These are phyloP conservation scores for Paraphaeosphaeria minitans DNA, from an alignment of 2,329 filamentous ascomycete species.

Conservation along the genomic window DNA sequence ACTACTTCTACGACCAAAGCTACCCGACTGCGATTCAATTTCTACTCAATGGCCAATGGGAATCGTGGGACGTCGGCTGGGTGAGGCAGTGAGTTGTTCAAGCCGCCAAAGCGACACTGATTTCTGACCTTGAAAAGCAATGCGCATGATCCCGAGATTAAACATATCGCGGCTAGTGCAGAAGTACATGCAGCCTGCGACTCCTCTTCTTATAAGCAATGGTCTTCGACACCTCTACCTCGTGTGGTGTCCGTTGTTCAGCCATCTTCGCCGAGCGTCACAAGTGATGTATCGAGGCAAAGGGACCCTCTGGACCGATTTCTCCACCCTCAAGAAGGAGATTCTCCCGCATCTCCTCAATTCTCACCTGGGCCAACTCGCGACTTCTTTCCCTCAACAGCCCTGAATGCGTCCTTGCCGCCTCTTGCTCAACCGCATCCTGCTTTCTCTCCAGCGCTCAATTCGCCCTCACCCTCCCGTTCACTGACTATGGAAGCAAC, in stretches of 20 bases:
- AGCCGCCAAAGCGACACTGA: background rate
- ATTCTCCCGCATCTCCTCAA: background rate
- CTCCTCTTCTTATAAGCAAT: conserved; percentile 26
- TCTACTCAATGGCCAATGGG: conserved; percentile 35
- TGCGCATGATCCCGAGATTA: conserved; percentile 36
- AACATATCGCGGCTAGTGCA: conserved; percentile 35
- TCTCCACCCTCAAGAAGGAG: background rate
- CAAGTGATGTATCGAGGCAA: background rate
- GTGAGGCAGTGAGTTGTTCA: conserved; percentile 31
- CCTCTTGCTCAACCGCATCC: background rate
- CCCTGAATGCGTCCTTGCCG: background rate
- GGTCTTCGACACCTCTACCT: conserved; percentile 27
- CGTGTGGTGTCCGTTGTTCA: background rate
- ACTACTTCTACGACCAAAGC: conserved; percentile 39
- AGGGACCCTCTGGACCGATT: background rate
- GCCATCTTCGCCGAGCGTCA: background rate
- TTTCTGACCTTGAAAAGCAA: conserved; percentile 24
- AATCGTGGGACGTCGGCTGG: conserved; percentile 39
- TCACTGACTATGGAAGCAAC: background rate
- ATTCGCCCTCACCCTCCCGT: background rate
- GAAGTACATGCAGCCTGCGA: conserved; percentile 27
- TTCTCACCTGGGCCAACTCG: background rate
- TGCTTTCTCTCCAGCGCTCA: conserved; percentile 8
- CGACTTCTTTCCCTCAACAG: background rate
- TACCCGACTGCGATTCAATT: conserved; percentile 39